A percentile compares a stretch with the other conserved stretches of the same genome.
Evolutionary conservation across 2,329 filamentous ascomycete genomes (phyloP).

Genomic region (Pestalotiopsis sp.): DNA sequence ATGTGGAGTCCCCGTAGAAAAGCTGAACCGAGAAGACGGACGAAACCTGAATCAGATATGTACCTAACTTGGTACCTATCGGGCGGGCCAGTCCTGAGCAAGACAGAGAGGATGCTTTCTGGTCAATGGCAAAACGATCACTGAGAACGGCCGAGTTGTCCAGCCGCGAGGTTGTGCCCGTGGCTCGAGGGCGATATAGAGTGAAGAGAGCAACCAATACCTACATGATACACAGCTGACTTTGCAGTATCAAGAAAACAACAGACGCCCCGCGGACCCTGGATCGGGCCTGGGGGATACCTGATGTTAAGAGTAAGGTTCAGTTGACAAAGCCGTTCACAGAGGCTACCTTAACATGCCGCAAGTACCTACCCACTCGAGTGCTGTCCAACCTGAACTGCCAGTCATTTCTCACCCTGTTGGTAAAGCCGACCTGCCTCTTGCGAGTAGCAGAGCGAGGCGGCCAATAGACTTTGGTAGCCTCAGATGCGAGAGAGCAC

Average conservation of each 20-base stretch:
- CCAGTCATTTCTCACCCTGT: background rate
- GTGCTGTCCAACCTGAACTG: background rate
- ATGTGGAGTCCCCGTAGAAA: constrained; percentile 12
- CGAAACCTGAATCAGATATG: background rate
- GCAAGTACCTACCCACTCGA: background rate
- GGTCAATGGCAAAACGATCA: background rate
- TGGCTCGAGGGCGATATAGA: background rate
- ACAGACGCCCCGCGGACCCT: background rate
- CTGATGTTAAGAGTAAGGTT: background rate
- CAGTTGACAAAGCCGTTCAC: constrained; percentile 4
- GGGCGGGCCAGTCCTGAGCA: background rate
- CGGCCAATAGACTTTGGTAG: constrained; percentile 4
- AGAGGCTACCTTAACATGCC: background rate
- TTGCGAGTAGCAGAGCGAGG: background rate
- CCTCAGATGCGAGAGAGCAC: background rate
- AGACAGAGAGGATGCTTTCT: background rate
- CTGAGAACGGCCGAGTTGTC: background rate
- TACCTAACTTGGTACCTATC: background rate
- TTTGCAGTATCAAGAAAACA: background rate
- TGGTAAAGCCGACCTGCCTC: background rate
- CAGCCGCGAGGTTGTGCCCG: background rate
- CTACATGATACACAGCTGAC: background rate
- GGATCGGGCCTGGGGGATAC: background rate
- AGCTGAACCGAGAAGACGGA: background rate
- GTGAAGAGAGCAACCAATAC: background rate